Base-by-base conservation (phyloP, 768 basidiomycete genomes). In the Panaeolus papilionaceus region DNA sequence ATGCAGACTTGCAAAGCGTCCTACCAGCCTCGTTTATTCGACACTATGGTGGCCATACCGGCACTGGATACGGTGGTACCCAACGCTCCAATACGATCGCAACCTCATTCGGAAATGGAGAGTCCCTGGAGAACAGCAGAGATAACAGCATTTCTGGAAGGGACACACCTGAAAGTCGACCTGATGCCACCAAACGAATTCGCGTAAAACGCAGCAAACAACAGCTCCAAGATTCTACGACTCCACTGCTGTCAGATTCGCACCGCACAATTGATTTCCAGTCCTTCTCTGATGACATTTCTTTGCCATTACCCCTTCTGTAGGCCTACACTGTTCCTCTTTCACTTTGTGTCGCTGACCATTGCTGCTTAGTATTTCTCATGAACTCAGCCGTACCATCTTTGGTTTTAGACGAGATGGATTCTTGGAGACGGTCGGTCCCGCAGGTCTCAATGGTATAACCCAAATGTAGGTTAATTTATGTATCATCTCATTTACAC, bases 401-500 rank as follows among this genome's bases (percentile, higher is more conserved):
- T 95, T 93, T 77, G 79, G 79, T 64, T 96, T 93, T 78, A 88
- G 90, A 74, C 83, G 91, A 42, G 90, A 93, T 71, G 95, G 94
- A 0, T 90, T 90, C 66, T 78, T 98, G 63, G 96, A 98, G 77
- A 90, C 91, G 18, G 90, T 96, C 68, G 96, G 96, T 39, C 95
- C 95, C 12, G 95, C 96, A 37, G 90, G 93, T 69, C 81, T 88
- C 54, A 96, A 96, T 78, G 86, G 92, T 0, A 86, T 96, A 85
- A 90, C 85, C 68, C 84, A 79, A 73, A 74, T 94, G 91, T 89
- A 74, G 73, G 83, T 75, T 45, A 14, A 62, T 47, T 14, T 38
- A 38, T 67, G n/a, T 58, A 2, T 3, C 33, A 62, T 33, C 2
- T 9, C 18, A 4, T 9, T 38, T 18, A 61, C 12, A 39, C 37